phyloP scores from a whole-genome alignment of 345 rosid genomes.

The Adansonia digitata region DNA sequence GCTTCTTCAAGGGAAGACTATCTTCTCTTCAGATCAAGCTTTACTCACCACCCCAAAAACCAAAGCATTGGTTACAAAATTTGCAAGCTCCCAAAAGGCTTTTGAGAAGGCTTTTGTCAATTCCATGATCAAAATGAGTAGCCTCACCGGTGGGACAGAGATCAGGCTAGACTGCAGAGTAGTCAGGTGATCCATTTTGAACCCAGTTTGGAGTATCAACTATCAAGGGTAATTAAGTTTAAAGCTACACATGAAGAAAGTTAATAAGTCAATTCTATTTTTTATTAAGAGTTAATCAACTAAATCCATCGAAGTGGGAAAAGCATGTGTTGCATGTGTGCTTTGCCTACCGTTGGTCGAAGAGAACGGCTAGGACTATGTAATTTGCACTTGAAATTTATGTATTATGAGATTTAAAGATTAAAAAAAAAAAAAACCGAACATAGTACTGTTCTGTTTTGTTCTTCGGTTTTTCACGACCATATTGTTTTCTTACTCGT shows the following conservation, averaged over 20 bases:
- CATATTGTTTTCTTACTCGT: not conserved
- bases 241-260: not conserved
- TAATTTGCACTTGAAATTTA: not conserved
- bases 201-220: not conserved
- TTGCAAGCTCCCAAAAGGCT: conserved; percentile 39
- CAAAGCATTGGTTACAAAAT: conserved; percentile 48
- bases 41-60: conserved; percentile 47
- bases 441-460: not conserved
- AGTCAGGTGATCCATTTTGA: conserved; percentile 17
- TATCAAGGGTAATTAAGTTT: no score
- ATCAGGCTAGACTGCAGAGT: conserved; percentile 67
- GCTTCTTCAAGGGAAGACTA: conserved; percentile 57
- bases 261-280: not conserved
- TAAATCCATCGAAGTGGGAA: not conserved
- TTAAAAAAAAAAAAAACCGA: not conserved
- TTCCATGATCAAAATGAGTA: conserved; percentile 86
- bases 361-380: not conserved
- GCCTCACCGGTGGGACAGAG: conserved; percentile 66
- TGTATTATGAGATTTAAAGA: not conserved
- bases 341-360: not conserved
- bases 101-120: conserved; percentile 57
- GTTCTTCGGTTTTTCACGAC: not conserved
- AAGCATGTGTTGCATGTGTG: not conserved
- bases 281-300: not conserved
- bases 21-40: conserved; percentile 81